Percentiles rank a stretch among this genome's conserved stretches.
Evolutionary conservation across 768 basidiomycete genomes (phyloP).

Genomic region (Amanita inopinata): DNA sequence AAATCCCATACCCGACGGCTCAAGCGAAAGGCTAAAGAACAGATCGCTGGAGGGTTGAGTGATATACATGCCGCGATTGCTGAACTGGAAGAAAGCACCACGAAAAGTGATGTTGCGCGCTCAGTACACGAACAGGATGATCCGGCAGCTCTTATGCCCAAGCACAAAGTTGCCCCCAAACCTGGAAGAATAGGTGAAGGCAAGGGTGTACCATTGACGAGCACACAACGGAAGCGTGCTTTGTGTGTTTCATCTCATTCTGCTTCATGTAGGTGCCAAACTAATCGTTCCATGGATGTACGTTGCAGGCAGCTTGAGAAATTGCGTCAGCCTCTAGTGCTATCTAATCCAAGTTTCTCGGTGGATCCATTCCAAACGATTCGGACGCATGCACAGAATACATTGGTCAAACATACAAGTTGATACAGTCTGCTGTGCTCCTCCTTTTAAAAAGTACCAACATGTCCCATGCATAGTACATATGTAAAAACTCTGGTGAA

Average conservation of each 20-base stretch:
- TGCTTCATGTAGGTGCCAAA: constrained; percentile 1
- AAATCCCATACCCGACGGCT: constrained; percentile 63
- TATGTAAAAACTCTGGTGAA: no score
- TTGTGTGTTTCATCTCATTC: constrained; percentile 39
- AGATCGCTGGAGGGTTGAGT: constrained; percentile 39
- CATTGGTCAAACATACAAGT: constrained; percentile 46
- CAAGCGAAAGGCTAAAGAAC: constrained; percentile 60
- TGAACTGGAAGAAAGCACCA: constrained; percentile 33
- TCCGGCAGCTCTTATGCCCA: constrained; percentile 11
- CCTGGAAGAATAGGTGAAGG: constrained; percentile 61
- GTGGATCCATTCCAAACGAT: constrained; percentile 71
- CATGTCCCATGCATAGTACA: no score
- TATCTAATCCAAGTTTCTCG: constrained; percentile 54
- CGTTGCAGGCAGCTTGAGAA: constrained; percentile 50
- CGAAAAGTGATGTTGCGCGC: constrained; percentile 10
- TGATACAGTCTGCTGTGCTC: background rate
- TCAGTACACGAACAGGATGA: constrained; percentile 14
- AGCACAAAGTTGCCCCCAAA: constrained; percentile 18
- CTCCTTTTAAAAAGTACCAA: no score
- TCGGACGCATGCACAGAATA: constrained; percentile 72
- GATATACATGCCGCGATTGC: constrained; percentile 47
- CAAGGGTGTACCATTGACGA: constrained; percentile 45
- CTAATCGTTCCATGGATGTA: background rate
- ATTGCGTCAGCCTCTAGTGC: constrained; percentile 59
- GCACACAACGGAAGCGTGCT: constrained; percentile 53